These are phyloP conservation scores for Silybum marianum DNA, from an alignment of 129 eudicot genomes.

Conservation along the genomic window DNA sequence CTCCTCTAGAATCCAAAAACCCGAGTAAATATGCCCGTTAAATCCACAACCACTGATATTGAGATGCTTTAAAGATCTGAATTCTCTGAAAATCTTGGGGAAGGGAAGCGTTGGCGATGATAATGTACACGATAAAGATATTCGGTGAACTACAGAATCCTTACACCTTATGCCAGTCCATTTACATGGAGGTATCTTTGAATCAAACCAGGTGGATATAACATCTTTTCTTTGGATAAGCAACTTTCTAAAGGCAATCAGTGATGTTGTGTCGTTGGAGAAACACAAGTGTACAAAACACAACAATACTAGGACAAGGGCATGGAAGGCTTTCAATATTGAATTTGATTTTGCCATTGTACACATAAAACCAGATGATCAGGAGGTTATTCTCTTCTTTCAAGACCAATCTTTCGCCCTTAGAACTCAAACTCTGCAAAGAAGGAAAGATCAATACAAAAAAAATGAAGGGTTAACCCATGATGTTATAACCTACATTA, in stretches of 20 bases:
- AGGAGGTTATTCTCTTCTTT: constrained; percentile 5
- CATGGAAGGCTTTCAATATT: constrained; percentile 24
- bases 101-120: constrained; percentile 63
- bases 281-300: constrained; percentile 31
- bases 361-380: constrained; percentile 10
- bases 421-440: constrained; percentile 34
- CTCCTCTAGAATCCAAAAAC: constrained; percentile 57
- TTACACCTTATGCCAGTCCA: constrained; percentile 82
- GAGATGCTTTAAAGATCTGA: constrained; percentile 63
- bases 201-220: constrained; percentile 64
- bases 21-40: constrained; percentile 54
- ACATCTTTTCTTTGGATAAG: constrained; percentile 40
- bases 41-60: constrained; percentile 71
- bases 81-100: constrained; percentile 46
- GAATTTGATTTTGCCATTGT: constrained; percentile 32
- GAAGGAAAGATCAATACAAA: not conserved
- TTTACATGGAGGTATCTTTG: constrained; percentile 64
- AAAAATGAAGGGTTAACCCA: not conserved
- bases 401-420: constrained; percentile 2
- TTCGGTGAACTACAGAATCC: constrained; percentile 39
- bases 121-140: constrained; percentile 48
- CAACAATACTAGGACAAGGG: constrained; percentile 34
- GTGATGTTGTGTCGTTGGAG: constrained; percentile 39
- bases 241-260: constrained; percentile 49
- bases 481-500: not conserved